Base-by-base conservation (phyloP, 2,329 filamentous ascomycete species). In the Diaporthe helianthi region DNA sequence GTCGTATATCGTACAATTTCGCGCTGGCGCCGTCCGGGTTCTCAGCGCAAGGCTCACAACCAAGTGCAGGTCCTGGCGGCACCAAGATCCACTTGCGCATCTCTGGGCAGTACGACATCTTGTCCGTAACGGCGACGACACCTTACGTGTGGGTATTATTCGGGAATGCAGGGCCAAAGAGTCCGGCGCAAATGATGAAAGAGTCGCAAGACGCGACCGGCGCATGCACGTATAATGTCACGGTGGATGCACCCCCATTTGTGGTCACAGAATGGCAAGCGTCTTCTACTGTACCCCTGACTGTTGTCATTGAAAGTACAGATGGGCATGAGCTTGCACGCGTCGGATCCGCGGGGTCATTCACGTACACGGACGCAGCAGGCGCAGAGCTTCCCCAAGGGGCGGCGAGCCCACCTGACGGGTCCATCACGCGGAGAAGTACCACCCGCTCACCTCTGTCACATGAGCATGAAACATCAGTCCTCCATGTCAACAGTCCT, bases 61-160 rank as follows among this genome's bases (percentile, higher is more conserved):
- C 94, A 22, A 82, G 83, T 53, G 85, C 87, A 75, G 94, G 94
- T 52, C 80, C 84, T 41, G 86, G 87, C 76, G 92, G 92, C 66
- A 92, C 91, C 24, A 90, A 90, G 75, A 83, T 97, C 12, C 86
- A 87, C 70, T 85, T 97, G 72, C 91, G 92, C 77, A 87, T 97
- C 36, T 89, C 90, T 65, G 91, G 92, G 52, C 86, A 90, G 71
- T 93, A 92, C 81, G 91, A 97, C 76, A 81, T 97, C 71, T 80
- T 85, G 72, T 77, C 80, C 69, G 86, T 90, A 79, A 86, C 84
- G 38, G 85, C 84, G 69, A 85, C 83, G 51, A 76, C 82, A 67
- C 83, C 86, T 2, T 84, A 84, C 63, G 89, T 93, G 75, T 90
- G 82, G 72, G 80, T 97, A 67, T 86, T 90, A 55, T 97, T 97